Conservation (phyloP, 345 rosid genomes). For the Pistacia integerrima region DNA sequence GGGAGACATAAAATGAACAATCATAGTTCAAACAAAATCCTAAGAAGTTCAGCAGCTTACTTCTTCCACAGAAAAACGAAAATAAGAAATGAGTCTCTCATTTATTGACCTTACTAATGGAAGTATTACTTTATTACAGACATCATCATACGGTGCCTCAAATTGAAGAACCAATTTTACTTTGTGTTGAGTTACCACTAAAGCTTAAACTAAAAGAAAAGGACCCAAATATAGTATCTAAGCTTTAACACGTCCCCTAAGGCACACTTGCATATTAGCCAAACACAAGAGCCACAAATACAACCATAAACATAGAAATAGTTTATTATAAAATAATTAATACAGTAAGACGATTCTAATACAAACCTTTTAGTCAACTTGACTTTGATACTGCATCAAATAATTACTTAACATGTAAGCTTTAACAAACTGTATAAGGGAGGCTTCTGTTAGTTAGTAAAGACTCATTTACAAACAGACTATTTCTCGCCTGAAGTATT, state of each 20-base stretch:
- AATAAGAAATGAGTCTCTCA: background rate
- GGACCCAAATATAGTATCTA: too few relatives aligned
- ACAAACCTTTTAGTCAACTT: too few relatives aligned
- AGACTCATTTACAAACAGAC: background rate
- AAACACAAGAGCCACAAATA: too few relatives aligned
- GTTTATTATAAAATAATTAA: too few relatives aligned
- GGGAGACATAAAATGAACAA: background rate
- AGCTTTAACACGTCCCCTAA: too few relatives aligned
- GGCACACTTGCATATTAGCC: too few relatives aligned
- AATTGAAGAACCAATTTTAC: background rate
- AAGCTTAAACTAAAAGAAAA: too few relatives aligned
- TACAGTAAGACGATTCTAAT: too few relatives aligned
- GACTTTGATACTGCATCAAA: too few relatives aligned
- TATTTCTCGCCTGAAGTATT: background rate
- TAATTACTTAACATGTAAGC: too few relatives aligned
- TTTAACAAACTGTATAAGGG: too few relatives aligned
- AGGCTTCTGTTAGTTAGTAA: background rate
- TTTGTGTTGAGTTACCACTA: background rate
- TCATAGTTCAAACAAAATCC: background rate
- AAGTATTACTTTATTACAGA: background rate
- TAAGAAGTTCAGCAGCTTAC: background rate
- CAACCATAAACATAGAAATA: too few relatives aligned
- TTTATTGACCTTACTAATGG: background rate
- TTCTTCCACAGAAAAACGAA: background rate
- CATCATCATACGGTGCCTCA: background rate